These are phyloP conservation scores for Aaosphaeria pasadenensis DNA, from an alignment of 2,329 filamentous ascomycete species.

Conservation along the genomic window DNA sequence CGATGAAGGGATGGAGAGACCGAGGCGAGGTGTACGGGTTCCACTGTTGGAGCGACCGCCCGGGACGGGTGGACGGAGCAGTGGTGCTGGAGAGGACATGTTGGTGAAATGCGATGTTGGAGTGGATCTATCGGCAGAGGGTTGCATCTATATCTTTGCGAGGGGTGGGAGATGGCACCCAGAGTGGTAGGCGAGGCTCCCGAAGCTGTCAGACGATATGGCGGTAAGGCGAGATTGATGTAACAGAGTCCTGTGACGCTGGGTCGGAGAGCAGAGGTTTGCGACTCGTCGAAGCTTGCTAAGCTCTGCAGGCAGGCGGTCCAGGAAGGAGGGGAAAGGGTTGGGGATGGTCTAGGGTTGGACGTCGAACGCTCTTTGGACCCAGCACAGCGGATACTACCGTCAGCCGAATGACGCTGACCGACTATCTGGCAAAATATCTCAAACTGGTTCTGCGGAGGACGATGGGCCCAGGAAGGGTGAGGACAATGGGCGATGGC, in stretches of 20 bases:
- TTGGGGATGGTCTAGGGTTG: slow-evolving; percentile 14
- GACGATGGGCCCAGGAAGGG: background rate
- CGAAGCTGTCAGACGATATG: background rate
- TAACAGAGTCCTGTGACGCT: slow-evolving; percentile 6
- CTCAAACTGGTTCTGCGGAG: too few relatives aligned
- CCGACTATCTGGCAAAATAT: slow-evolving; percentile 13
- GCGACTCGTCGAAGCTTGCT: slow-evolving; percentile 3
- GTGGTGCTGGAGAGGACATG: slow-evolving; percentile 74
- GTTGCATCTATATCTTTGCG: slow-evolving; percentile 20
- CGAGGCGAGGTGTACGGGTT: slow-evolving; percentile 70
- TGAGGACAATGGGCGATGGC: background rate
- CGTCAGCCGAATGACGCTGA: slow-evolving; percentile 29
- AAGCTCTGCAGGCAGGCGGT: slow-evolving; percentile 3
- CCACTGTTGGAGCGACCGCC: slow-evolving; percentile 58
- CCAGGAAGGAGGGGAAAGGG: slow-evolving; percentile 11
- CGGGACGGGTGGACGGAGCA: slow-evolving; percentile 79
- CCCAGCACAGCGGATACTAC: slow-evolving; percentile 25
- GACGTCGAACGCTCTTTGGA: slow-evolving; percentile 19
- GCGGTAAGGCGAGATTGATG: slow-evolving; percentile 4
- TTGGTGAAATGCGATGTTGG: slow-evolving; percentile 28
- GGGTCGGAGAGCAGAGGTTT: slow-evolving; percentile 7
- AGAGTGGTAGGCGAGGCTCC: too few relatives aligned
- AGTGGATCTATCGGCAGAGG: slow-evolving; percentile 18
- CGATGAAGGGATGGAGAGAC: slow-evolving; percentile 86
- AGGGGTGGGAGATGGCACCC: background rate